Percentiles rank a stretch among this genome's conserved stretches.
phyloP scores from a whole-genome alignment of 2,329 filamentous ascomycete species.

The Malbranchea cinnamomea region DNA sequence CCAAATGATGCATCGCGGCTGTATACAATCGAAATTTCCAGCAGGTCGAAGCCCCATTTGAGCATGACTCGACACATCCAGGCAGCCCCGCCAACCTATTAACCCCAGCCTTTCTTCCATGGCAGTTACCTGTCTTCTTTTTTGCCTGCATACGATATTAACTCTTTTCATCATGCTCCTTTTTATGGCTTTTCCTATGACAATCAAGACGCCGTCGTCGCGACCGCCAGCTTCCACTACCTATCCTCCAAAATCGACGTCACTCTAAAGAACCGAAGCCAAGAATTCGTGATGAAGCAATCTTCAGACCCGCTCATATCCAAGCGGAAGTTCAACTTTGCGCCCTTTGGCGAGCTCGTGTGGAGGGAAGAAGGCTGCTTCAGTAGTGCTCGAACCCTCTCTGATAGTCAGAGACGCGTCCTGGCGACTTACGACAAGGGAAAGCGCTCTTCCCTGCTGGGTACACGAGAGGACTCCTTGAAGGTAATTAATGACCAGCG shows the following conservation, averaged over 20 bases:
- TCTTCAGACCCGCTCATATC: slow-evolving; percentile 7
- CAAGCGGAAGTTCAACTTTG: slow-evolving; percentile 7
- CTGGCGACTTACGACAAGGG: slow-evolving; percentile 9
- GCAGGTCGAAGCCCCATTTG: slow-evolving; percentile 6
- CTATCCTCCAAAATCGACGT: slow-evolving; percentile 10
- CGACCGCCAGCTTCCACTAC: slow-evolving; percentile 8
- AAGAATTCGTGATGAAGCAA: slow-evolving; percentile 8
- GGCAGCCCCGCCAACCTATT: background rate
- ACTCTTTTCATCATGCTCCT: too few relatives aligned
- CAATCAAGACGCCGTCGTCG: slow-evolving; percentile 5
- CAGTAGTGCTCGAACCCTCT: slow-evolving; percentile 7
- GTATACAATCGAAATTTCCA: slow-evolving; percentile 7
- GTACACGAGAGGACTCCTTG: too few relatives aligned
- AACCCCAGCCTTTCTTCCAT: background rate
- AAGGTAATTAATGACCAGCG: too few relatives aligned
- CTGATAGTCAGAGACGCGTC: slow-evolving; percentile 7
- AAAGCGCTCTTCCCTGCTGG: slow-evolving; percentile 2
- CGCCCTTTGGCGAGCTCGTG: slow-evolving; percentile 8
- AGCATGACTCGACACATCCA: slow-evolving; percentile 4
- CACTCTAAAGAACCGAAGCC: slow-evolving; percentile 2
- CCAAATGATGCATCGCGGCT: slow-evolving; percentile 4
- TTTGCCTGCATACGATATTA: too few relatives aligned
- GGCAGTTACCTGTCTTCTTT: too few relatives aligned
- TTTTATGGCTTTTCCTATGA: too few relatives aligned
- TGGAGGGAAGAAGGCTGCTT: slow-evolving; percentile 9